Evolutionary conservation across 148 eudicot genomes (phyloP).

Genomic region (Spergularia bocconei): DNA sequence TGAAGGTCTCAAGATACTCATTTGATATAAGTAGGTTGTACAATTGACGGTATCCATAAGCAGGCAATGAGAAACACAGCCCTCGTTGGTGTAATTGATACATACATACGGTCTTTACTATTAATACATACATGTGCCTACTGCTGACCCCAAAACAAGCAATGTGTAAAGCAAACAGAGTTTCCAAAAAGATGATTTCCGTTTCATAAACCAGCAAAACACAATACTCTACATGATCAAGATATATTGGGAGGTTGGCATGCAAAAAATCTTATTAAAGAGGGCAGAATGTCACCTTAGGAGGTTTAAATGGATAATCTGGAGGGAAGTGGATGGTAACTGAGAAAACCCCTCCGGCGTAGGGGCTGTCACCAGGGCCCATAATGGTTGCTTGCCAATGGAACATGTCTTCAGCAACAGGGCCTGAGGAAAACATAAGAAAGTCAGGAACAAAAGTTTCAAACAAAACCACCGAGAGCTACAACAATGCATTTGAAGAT

Average conservation of each 20-base stretch:
- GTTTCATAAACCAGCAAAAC: background rate
- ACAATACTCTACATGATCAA: background rate
- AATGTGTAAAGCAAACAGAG: too few relatives aligned
- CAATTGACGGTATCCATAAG: too few relatives aligned
- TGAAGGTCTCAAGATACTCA: background rate
- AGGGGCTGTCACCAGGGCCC: constrained; percentile 40
- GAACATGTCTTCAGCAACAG: constrained; percentile 44
- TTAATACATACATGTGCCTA: too few relatives aligned
- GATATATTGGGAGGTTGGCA: background rate
- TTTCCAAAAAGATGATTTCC: too few relatives aligned
- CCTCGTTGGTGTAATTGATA: too few relatives aligned
- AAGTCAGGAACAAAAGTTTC: constrained; percentile 1
- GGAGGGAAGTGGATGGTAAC: constrained; percentile 46
- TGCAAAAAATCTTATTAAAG: background rate
- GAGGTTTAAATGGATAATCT: constrained; percentile 41
- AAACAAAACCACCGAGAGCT: background rate
- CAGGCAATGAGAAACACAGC: too few relatives aligned
- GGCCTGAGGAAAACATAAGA: constrained; percentile 20
- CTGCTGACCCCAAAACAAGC: too few relatives aligned
- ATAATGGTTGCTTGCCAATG: constrained; percentile 45
- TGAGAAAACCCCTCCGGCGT: constrained; percentile 38
- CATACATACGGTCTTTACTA: too few relatives aligned
- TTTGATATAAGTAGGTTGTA: too few relatives aligned
- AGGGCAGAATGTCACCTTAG: constrained; percentile 26
- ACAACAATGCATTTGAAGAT: background rate